Base-by-base conservation (phyloP, 345 rosid genomes). In the Corchorus capsularis region DNA sequence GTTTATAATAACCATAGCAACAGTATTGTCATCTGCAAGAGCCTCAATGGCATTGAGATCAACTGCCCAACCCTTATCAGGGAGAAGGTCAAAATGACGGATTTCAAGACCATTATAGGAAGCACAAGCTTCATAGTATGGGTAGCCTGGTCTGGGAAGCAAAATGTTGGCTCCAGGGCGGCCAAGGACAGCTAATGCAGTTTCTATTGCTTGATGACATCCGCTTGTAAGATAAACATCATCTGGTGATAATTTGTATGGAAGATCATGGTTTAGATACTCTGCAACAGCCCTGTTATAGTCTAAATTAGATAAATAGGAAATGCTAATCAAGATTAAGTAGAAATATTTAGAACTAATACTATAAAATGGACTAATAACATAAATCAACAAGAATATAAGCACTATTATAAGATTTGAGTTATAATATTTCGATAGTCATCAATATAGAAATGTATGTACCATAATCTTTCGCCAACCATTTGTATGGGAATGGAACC, bases 21-120 rank as follows among this genome's bases (percentile, higher is more conserved):
- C 88, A 4, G 93, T 92, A 69, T 89, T 89, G 20, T 86, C 85
- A 4, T 92, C 93, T 4, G 90, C 87, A 63, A 85, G 87, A 49
- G 89, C 79, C 82, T 90, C 89, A 37, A 92, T 74, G 47, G 81
- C 82, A 47, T 83, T 82, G 34, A 90, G 81, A 85, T 92, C 93
- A 78, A 90, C 88, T 75, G 88, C 90, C 93, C 94, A 92, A 14
- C 88, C 87, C 8, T 71, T 87, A 39, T 87, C 90, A 0, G 92
- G 97, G 59, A 89, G 85, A 53, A 91, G 92, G 83, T 91, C 87
- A 52, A 85, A 89, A 71, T 86, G 85, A 15, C 94, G 94, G 20
- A 82, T 84, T 75, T 88, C 90, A 1, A 91, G 90, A 19, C 79
- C 74, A 41, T 71, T 83, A 35, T 49, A 66, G 10, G 79, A 70